phyloP scores from a whole-genome alignment of 495 filamentous ascomycete species.

The Aspergillus bertholletiae region DNA sequence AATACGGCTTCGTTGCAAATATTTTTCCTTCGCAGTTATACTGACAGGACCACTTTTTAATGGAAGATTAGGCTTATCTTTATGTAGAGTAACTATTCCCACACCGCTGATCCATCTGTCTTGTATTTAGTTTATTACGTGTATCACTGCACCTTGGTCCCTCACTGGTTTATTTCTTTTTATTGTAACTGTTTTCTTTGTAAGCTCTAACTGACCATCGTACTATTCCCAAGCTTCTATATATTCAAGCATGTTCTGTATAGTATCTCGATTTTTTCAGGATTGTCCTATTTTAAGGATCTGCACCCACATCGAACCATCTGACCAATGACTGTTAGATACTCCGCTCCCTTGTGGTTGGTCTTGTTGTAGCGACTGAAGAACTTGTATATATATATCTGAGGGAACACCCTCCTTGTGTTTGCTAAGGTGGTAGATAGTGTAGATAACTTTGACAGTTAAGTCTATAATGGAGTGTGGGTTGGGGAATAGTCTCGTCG shows the following conservation, averaged over 20 bases:
- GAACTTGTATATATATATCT: neutral
- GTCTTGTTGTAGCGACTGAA: neutral
- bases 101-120: neutral
- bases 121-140: neutral
- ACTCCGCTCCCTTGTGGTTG: neutral
- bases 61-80: neutral
- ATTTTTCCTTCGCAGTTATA: neutral
- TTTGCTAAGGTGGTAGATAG: neutral
- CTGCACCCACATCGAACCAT: neutral
- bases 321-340: neutral
- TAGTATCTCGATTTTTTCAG: neutral
- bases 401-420: neutral
- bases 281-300: neutral
- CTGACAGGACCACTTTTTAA: neutral
- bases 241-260: neutral
- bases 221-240: neutral
- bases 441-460: neutral
- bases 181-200: neutral
- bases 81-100: neutral
- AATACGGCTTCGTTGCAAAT: neutral
- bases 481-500: neutral
- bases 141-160: neutral
- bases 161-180: neutral
- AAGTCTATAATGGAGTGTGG: neutral
- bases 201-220: neutral